Conservation (phyloP, 2,329 filamentous ascomycete species). For the Phaeophleospora eucalypticola region DNA sequence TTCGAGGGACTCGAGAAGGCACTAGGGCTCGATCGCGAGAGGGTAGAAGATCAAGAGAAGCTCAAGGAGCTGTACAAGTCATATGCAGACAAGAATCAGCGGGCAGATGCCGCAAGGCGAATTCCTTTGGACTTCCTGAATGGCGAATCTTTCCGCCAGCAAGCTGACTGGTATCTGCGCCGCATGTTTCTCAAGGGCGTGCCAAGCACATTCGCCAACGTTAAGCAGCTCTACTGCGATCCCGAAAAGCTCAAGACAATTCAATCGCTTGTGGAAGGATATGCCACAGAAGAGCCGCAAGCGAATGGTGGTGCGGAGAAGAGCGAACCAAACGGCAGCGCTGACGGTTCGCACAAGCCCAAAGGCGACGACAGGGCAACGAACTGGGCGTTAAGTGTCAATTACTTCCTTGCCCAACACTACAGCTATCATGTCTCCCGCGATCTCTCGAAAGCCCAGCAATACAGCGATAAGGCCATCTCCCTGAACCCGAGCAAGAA, state of each 20-base stretch:
- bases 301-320: conserved; percentile 26
- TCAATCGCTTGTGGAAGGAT: conserved; percentile 71
- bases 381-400: conserved; percentile 69
- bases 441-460: conserved; percentile 73
- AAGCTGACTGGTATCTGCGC: conserved; percentile 73
- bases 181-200: conserved; percentile 88
- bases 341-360: conserved; percentile 37
- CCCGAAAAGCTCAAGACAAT: conserved; percentile 72
- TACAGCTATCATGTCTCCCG: conserved; percentile 91
- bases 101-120: conserved; percentile 78
- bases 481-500: conserved; percentile 74
- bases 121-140: conserved; percentile 85
- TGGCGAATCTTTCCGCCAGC: conserved; percentile 73
- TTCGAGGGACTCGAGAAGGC: conserved; percentile 72
- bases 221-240: conserved; percentile 87
- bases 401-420: conserved; percentile 94
- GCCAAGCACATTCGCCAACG: conserved; percentile 91
- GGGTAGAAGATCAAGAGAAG: conserved; percentile 62
- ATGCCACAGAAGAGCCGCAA: conserved; percentile 48
- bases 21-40: conserved; percentile 59
- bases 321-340: conserved; percentile 25
- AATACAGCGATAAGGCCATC: conserved; percentile 80
- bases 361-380: conserved; percentile 36
- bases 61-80: conserved; percentile 75
- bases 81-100: conserved; percentile 74